Base-by-base conservation (phyloP, 306 rosid species). In the Mucuna pruriens region DNA sequence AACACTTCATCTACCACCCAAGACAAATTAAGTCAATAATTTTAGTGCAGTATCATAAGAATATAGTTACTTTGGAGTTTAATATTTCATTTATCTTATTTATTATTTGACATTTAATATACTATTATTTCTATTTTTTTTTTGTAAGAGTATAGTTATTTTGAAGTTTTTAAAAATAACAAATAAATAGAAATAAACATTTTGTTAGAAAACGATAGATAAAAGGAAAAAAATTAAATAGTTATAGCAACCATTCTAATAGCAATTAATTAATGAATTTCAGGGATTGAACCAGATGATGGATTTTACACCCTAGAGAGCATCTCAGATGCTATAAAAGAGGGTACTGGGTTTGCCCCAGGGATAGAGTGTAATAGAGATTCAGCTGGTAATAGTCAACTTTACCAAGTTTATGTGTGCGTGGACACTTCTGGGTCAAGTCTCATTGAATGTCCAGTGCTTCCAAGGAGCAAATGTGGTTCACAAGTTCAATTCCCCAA, bases 241-340 rank as follows among this genome's bases (percentile, higher is more conserved):
- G 9, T 26, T 3, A 31, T 9, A 64, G 7, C 16, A 36, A 36
- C 7, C 13, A 19, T 66, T 68, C 20, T 39, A 42, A 68, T 13
- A 22, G 5, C 5, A 1, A 26, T 0, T 0, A 66, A 19, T 38
- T 0, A 75, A 79, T 82, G 74, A 69, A 49, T 69, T 87, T 34
- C 88, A 92, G 94, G 81, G 34, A 94, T 92, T 66, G 82, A 84
- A 49, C 88, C 97, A 77, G 81, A 94, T 57, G 98, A 88, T 73
- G 88, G 31, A 12, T 57, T 81, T 15, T 92, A 92, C 84, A 92
- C 84, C 82, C 29, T 87, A 39, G 84, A 88, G 0, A 76, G 78
- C 71, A 58, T 90, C 0, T 13, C 16, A 34, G 86, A 71, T 1
- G 97, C 94, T 5, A 92, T 92, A 45, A 84, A 92, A 80, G 58